Evolutionary conservation across 1,139 yeast genomes (phyloP).

Genomic region (Barnettozyma hawaiiensis): DNA sequence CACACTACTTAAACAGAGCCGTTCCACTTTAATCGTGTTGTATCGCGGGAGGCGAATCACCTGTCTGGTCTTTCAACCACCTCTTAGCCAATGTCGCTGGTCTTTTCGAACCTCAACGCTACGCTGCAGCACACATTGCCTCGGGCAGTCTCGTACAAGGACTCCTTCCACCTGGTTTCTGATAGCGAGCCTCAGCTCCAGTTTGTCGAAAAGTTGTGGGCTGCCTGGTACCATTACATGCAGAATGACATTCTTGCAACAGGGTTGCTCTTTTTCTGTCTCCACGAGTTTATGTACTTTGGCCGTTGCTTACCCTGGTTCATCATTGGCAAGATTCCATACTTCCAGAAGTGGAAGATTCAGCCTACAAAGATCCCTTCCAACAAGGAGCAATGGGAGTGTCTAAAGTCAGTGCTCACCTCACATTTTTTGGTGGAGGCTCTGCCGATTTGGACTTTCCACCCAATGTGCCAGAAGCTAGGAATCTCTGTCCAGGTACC

Average conservation of each 20-base stretch:
- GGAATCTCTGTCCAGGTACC: slow-evolving; percentile 78
- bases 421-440: slow-evolving; percentile 91
- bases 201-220: slow-evolving; percentile 64
- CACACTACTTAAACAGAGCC: neutral
- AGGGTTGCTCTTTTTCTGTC: slow-evolving; percentile 64
- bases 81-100: slow-evolving; percentile 8
- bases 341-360: slow-evolving; percentile 70
- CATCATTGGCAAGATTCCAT: slow-evolving; percentile 69
- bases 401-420: slow-evolving; percentile 74
- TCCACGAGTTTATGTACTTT: slow-evolving; percentile 79
- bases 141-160: slow-evolving; percentile 7
- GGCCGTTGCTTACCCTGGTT: slow-evolving; percentile 85
- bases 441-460: slow-evolving; percentile 93
- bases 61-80: neutral
- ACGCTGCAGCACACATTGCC: slow-evolving; percentile 10
- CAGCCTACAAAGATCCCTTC: slow-evolving; percentile 78
- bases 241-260: slow-evolving; percentile 78
- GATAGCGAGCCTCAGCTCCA: slow-evolving; percentile 34
- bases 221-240: slow-evolving; percentile 68
- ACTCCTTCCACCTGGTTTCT: slow-evolving; percentile 5
- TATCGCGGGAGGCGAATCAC: neutral
- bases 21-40: too few relatives aligned
- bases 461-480: slow-evolving; percentile 73
- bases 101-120: slow-evolving; percentile 9
- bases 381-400: slow-evolving; percentile 82